Evolutionary conservation across 345 rosid genomes (phyloP).

Genomic region (Pseudoturritis turrita): DNA sequence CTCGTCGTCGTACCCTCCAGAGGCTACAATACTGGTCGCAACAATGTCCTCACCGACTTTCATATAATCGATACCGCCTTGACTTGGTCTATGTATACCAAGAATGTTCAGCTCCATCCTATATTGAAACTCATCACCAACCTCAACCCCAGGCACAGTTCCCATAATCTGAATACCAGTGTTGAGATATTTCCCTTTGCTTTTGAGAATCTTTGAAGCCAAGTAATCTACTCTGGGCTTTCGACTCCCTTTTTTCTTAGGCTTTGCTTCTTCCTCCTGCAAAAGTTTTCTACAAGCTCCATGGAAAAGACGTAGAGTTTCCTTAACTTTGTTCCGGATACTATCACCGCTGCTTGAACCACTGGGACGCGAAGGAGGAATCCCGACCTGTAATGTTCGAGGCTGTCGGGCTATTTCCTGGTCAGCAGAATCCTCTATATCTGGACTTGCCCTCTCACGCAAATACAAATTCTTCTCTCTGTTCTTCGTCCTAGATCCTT

Average conservation of each 20-base stretch:
- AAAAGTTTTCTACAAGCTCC: conserved; percentile 58
- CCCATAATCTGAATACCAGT: conserved; percentile 51
- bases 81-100: conserved; percentile 65
- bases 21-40: conserved; percentile 77
- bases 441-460: conserved; percentile 20
- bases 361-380: conserved; percentile 45
- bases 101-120: conserved; percentile 72
- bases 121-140: conserved; percentile 86
- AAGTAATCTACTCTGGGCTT: conserved; percentile 50
- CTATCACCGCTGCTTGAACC: conserved; percentile 20
- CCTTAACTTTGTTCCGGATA: conserved; percentile 66
- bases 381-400: conserved; percentile 29
- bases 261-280: conserved; percentile 71
- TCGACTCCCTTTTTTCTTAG: conserved; percentile 11
- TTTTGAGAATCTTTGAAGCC: conserved; percentile 61
- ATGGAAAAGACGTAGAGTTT: conserved; percentile 70
- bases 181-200: conserved; percentile 42
- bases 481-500: conserved; percentile 18
- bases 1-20: conserved; percentile 73
- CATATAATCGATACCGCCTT: conserved; percentile 78
- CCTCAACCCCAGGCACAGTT: conserved; percentile 77
- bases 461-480: conserved; percentile 28
- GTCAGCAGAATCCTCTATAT: conserved; percentile 16
- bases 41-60: conserved; percentile 35
- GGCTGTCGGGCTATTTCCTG: conserved; percentile 34